Percentiles rank a stretch among this genome's conserved stretches.
These are phyloP conservation scores for thale cress (Arabidopsis thaliana) DNA, from an alignment of 345 rosid species.

Conservation along the genomic window TAIR10.1 NC_003070.9:10321501-10322000, in stretches of 20 bases:
- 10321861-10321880: background rate
- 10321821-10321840: background rate
- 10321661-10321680: constrained; percentile 8
- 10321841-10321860: background rate
- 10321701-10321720: background rate
- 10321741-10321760: background rate
- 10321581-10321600: constrained; percentile 9
- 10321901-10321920: too few relatives aligned
- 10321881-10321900: background rate
- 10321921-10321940: background rate
- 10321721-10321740: constrained; percentile 2
- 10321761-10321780: background rate
- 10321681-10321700: constrained; percentile 26
- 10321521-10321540: constrained; percentile 41
- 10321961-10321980: background rate
- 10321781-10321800: background rate
- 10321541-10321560: constrained; percentile 40
- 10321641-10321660: constrained; percentile 21
- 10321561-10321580: constrained; percentile 40
- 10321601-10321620: constrained; percentile 17
- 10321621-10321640: constrained; percentile 15
- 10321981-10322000: background rate
- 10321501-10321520: constrained; percentile 50
- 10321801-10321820: background rate
- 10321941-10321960: too few relatives aligned